Evolutionary conservation across 2,329 filamentous ascomycete genomes (phyloP).

Genomic region (Sclerotinia borealis): DNA sequence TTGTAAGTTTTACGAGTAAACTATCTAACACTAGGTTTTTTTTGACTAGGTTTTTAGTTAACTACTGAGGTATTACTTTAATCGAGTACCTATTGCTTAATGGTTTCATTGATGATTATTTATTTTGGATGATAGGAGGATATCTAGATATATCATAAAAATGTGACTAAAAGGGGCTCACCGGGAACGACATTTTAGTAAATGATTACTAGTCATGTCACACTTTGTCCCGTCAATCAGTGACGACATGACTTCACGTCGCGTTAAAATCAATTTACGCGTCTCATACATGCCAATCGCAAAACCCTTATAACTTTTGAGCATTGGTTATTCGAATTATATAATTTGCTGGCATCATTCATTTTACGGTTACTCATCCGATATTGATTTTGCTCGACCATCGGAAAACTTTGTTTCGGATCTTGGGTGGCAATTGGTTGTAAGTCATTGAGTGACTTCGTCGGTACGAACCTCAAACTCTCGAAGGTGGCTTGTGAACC

Average conservation of each 20-base stretch:
- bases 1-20: too few species aligned
- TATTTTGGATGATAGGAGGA: too few species aligned
- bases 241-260: conserved; percentile 8
- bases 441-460: background rate
- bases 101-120: too few species aligned
- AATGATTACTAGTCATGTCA: background rate
- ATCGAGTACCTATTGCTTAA: too few species aligned
- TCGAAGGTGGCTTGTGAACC: too few species aligned
- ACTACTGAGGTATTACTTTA: too few species aligned
- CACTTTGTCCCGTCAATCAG: background rate
- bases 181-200: background rate
- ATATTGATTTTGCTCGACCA: background rate
- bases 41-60: too few species aligned
- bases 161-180: background rate
- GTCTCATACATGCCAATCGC: background rate
- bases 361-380: background rate
- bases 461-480: background rate
- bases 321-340: background rate
- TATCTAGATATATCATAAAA: too few species aligned
- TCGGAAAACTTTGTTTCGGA: background rate
- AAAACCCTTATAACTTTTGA: background rate
- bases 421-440: background rate
- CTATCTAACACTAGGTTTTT: too few species aligned
- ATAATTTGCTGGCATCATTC: background rate
- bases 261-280: conserved; percentile 9